phyloP scores from a whole-genome alignment of 2,329 filamentous ascomycete species.

The Fusarium concolor region DNA sequence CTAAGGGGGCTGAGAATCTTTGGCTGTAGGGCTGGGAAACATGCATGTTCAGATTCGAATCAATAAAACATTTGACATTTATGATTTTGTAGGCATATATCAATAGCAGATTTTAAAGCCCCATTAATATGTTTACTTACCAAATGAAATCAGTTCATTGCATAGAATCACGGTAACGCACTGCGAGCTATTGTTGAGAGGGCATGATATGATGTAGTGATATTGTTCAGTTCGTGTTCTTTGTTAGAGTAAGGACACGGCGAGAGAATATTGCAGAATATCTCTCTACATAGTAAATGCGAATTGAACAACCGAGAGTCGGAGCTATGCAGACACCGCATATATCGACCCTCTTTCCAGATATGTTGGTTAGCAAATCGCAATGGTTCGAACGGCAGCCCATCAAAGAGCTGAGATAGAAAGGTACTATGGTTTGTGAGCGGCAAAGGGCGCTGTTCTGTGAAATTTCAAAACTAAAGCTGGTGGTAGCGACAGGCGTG shows the following conservation, averaged over 20 bases:
- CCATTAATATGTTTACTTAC: too few relatives aligned
- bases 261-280: neutral
- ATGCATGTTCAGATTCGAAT: too few relatives aligned
- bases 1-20: neutral
- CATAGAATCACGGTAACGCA: too few relatives aligned
- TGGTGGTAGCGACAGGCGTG: conserved; percentile 26
- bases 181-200: neutral
- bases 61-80: too few relatives aligned
- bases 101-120: too few relatives aligned
- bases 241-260: too few relatives aligned
- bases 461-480: neutral
- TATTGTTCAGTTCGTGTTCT: neutral
- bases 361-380: neutral
- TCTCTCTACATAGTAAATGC: neutral
- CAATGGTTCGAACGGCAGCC: neutral
- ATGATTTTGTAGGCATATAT: too few relatives aligned
- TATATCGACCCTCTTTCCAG: neutral
- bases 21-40: neutral
- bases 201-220: neutral
- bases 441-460: neutral
- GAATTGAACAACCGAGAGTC: neutral
- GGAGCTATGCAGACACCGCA: neutral
- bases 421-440: neutral
- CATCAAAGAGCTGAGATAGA: neutral
- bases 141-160: too few relatives aligned